Evolutionary conservation across 495 filamentous ascomycete genomes (phyloP).

Genomic region (Neurospora sp.): DNA sequence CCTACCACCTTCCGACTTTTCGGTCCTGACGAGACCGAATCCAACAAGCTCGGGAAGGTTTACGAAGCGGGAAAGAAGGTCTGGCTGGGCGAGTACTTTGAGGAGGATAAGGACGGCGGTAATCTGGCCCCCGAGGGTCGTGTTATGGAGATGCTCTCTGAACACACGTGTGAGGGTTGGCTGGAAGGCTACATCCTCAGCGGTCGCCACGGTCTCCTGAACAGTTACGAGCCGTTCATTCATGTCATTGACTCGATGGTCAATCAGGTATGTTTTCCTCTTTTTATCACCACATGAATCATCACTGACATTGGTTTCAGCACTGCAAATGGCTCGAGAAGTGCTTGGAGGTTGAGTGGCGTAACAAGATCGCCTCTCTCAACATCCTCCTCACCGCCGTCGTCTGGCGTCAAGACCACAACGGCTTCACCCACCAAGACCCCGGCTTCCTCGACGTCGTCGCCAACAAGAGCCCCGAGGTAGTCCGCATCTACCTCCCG

Average conservation of each 20-base stretch:
- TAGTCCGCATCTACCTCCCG: conserved; percentile 68
- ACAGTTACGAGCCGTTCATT: conserved; percentile 71
- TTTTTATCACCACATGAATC: neutral
- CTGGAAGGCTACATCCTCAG: conserved; percentile 64
- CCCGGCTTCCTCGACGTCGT: conserved; percentile 67
- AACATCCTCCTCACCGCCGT: conserved; percentile 68
- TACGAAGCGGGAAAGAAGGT: conserved; percentile 66
- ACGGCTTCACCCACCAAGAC: conserved; percentile 71
- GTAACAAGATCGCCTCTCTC: conserved; percentile 53
- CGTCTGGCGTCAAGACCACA: conserved; percentile 71
- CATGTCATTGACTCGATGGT: conserved; percentile 75
- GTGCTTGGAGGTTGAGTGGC: conserved; percentile 61
- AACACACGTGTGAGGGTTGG: conserved; percentile 70
- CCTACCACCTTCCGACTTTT: conserved; percentile 57
- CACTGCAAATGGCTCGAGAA: conserved; percentile 78
- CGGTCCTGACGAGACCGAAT: conserved; percentile 67
- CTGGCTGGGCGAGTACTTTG: conserved; percentile 66
- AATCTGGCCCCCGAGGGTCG: conserved; percentile 53
- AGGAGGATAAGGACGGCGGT: conserved; percentile 58
- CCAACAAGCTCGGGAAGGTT: conserved; percentile 58
- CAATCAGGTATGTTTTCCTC: conserved; percentile 37
- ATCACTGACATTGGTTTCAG: conserved; percentile 20
- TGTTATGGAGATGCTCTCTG: conserved; percentile 70
- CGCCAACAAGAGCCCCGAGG: conserved; percentile 63
- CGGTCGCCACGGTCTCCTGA: conserved; percentile 60